These are phyloP conservation scores for Malassezia psittaci DNA, from an alignment of 1,284 basidiomycete species.

Conservation along the genomic window DNA sequence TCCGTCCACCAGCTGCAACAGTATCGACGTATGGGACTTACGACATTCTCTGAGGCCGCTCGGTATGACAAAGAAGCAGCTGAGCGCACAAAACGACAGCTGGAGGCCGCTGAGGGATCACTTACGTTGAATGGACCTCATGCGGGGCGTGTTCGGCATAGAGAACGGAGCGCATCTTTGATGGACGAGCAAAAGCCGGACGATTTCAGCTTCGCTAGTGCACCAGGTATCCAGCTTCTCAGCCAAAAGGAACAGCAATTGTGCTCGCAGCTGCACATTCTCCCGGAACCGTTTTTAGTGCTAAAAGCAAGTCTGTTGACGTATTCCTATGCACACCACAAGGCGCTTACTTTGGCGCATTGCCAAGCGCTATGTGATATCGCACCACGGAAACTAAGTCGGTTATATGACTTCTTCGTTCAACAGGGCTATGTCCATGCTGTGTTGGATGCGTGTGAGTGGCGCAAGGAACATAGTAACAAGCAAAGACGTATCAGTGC, in stretches of 20 bases:
- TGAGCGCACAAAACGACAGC: constrained; percentile 33
- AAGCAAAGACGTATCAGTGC: background rate
- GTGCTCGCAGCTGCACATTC: constrained; percentile 38
- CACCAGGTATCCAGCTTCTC: constrained; percentile 38
- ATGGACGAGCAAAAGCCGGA: constrained; percentile 2
- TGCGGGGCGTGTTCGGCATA: constrained; percentile 25
- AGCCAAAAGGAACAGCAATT: constrained; percentile 35
- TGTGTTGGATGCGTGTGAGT: constrained; percentile 1
- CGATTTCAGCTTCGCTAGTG: constrained; percentile 30
- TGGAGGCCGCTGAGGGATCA: constrained; percentile 36
- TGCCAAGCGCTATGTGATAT: constrained; percentile 36
- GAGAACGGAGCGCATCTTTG: constrained; percentile 27
- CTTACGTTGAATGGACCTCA: constrained; percentile 14
- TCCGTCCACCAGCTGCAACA: constrained; percentile 39
- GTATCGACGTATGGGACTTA: constrained; percentile 40
- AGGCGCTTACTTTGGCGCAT: constrained; percentile 35
- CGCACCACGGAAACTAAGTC: constrained; percentile 39
- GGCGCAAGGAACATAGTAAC: background rate
- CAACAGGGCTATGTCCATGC: constrained; percentile 36
- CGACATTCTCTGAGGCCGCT: constrained; percentile 37
- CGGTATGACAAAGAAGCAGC: constrained; percentile 39
- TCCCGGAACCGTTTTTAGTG: constrained; percentile 40
- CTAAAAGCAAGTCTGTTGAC: constrained; percentile 43
- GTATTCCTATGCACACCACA: constrained; percentile 29
- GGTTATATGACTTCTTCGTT: constrained; percentile 42